Base-by-base conservation (phyloP, 2,329 filamentous ascomycete species). In the Neoarthrinium moseri region DNA sequence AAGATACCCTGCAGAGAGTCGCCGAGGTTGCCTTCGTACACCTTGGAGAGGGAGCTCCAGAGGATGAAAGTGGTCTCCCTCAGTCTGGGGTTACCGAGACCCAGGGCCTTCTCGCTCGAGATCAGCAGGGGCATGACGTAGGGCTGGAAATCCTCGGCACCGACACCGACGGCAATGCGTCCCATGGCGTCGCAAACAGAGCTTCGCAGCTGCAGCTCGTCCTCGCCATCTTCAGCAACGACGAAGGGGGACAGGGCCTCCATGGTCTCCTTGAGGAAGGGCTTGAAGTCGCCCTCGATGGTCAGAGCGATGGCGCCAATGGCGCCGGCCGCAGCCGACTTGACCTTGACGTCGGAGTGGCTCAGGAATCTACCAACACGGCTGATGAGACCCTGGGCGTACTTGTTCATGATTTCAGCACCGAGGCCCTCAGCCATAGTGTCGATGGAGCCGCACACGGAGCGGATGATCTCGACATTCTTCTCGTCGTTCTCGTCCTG, bases 11-110 rank as follows among this genome's bases (percentile, higher is more conserved):
- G 75, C 6, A 94, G 78, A 71, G 90, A 94, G 48, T 87, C 84
- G 46, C 83, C 81, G 51, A 95, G 92, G 45, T 91, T 78, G 61
- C 89, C 87, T 59, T 87, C 85, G 68, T 97, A 97, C 8, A 97
- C 90, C 73, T 95, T 95, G 51, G 92, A 87, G 63, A 99, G 84
- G 32, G 89, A 90, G 54, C 89, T 91, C 92, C 94, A 99, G 45
- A 99, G 79, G 51, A 97, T 95, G 72, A 96, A 99, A 65, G 90
- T 96, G 51, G 91, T 96, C 75, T 99, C 94, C 68, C 91, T 89
- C 42, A 97, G 83, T 47, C 91, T 83, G 33, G 91, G 88, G 71
- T 96, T 91, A 57, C 90, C 91, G 3, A 99, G 83, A 57, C 87
- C 77, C 2, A 97, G 78, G 45, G 88, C 91, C 68, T 96, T 91